A percentile compares a stretch with the other conserved stretches of the same genome.
Conservation (phyloP, 345 rosid species). For the Murraya koenigii region DNA sequence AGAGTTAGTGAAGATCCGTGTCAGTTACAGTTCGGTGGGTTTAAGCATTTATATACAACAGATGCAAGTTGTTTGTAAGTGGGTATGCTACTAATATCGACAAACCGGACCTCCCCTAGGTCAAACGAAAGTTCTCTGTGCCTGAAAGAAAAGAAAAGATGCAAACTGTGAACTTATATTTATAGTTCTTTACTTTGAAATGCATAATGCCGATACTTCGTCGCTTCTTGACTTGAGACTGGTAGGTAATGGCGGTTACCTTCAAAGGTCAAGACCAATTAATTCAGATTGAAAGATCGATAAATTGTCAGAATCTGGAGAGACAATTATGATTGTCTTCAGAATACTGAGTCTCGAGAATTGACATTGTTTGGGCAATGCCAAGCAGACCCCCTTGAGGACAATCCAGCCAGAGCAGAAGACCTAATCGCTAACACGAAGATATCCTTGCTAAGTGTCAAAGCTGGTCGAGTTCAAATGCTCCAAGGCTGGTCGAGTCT, state of each 20-base stretch:
- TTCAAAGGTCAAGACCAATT: conserved; percentile 77
- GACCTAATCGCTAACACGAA: too few species aligned
- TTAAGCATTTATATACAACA: conserved; percentile 70
- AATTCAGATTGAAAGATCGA: conserved; percentile 82
- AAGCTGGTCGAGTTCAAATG: too few species aligned
- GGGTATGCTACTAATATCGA: conserved; percentile 67
- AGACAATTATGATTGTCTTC: conserved; percentile 62
- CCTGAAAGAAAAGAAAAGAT: conserved; percentile 34
- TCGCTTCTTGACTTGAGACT: background rate
- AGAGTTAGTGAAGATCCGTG: background rate
- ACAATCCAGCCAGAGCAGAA: too few species aligned
- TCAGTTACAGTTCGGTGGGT: conserved; percentile 73
- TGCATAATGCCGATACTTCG: background rate
- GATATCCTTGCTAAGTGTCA: too few species aligned
- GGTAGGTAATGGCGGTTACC: conserved; percentile 33
- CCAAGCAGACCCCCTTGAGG: too few species aligned
- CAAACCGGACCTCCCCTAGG: conserved; percentile 75
- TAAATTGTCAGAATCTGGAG: conserved; percentile 90
- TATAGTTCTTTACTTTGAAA: background rate
- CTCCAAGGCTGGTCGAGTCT: too few species aligned
- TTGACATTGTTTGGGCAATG: conserved; percentile 86
- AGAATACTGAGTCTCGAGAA: conserved; percentile 91
- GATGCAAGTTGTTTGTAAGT: conserved; percentile 84
- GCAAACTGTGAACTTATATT: background rate
- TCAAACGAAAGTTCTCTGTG: conserved; percentile 67